Evolutionary conservation across 441 rosid genomes (phyloP), one percentile per base, ranked within the genome.

Genomic region (Jatropha multifida): DNA sequence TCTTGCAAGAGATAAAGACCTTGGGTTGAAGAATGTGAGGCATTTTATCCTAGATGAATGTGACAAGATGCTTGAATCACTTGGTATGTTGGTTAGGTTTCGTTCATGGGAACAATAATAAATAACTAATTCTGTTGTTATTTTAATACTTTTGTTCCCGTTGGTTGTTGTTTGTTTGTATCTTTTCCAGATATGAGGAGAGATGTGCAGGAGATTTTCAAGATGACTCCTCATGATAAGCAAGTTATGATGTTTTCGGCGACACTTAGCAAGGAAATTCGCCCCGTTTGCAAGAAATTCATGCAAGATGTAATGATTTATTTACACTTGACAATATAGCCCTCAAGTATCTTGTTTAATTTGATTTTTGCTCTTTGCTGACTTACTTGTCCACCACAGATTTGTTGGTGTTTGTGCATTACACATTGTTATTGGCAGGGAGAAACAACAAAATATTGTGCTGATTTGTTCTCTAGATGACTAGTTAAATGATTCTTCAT

Each of bases 191-290:
- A 95, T 76, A 95, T 95, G 98, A 54, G 58, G 58, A 90, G 92
- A 74, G 99, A 95, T 83, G 98, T 95, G 75, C 99, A 95, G 85
- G 97, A 92, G 86, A 96, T 96, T 38, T 96, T 96, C 85, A 92
- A 96, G 87, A 86, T 92, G 99, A 96, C 99, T 38, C 99, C 99
- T n/a, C 98, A 94, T 68, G 99, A 96, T 61, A 96, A 96, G 82
- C 99, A 96, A 88, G 99, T 96, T 6, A 96, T 96, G 99, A 96
- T 96, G 98, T 96, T 96, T 74, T 96, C 98, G 76, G 98, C 99
- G 7, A 96, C 99, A 0, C 99, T 96, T 82, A 96, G 98, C 97
- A 96, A 96, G 83, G 99, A 96, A 81, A 96, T 96, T 75, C 99
- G 97, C 75, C 98, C 97, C 0, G 95, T 96, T 82, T 96, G 99